Base-by-base conservation (phyloP, 1,284 basidiomycete genomes). In the Trichosporon coremiiforme region DNA sequence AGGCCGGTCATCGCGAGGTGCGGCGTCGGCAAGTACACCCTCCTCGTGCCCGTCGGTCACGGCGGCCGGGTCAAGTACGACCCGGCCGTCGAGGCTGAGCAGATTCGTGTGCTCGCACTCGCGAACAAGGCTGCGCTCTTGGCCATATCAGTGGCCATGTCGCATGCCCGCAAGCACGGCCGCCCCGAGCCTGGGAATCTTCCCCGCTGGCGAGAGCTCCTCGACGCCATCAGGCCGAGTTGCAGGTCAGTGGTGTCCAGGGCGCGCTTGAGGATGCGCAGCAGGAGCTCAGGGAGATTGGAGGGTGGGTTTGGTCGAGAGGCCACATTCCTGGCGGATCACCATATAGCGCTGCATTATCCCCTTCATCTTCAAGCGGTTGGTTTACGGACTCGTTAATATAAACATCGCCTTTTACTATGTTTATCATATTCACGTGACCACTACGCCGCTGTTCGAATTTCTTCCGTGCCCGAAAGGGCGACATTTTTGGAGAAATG, bases 391-490 rank as follows among this genome's bases (percentile, higher is more conserved):
- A 38, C 36, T 13, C 3, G 36, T 38, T 38, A 38, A 38, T 38
- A 38, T 13, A 12, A 13, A 10, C 7, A 20, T 55, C 50, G 50
- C 50, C 50, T 55, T 55, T 55, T 55, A 55, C 50, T 55, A 55
- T 20, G 7, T 10, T 13, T 10, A 8, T 20, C 50, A 10, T 20
- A 4, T 9, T 9, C 20, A 22, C n/a, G 20, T 55, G 50, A 20
- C 50, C 20, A 10, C 8, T 22, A 55, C 25, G 50, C 20, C 50
- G n/a, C 50, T 20, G 20, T 55, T 55, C 50, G 50, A 55, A 55
- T 55, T 55, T 55, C 50, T 55, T 55, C 50, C 50, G 50, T 55
- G 50, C 50, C 50, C 50, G 50, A 20, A 25, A 55, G 50, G 50
- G 50, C 50, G 50, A 55, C 50, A 9, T 55, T 20, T 55, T 55